A percentile compares a stretch with the other conserved stretches of the same genome.
Evolutionary conservation across 1,284 basidiomycete species (phyloP).

Genomic region (Naganishia cerealis): DNA sequence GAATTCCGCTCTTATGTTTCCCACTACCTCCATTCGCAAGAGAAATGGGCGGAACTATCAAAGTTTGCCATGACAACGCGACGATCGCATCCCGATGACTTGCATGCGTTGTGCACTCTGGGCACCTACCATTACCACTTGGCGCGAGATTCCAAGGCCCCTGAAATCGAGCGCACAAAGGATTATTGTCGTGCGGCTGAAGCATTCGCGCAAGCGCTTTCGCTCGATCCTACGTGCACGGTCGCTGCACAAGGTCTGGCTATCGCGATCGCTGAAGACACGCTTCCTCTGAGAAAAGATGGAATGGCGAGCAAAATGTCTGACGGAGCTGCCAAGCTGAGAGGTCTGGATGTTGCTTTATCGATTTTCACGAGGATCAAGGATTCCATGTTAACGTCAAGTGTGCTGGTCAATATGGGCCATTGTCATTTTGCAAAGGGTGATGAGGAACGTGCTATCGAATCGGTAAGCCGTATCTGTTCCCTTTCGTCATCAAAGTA

Average conservation of each 20-base stretch:
- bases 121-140: conserved; percentile 81
- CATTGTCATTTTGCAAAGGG: conserved; percentile 88
- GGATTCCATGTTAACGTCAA: conserved; percentile 78
- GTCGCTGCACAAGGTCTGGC: conserved; percentile 90
- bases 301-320: conserved; percentile 40
- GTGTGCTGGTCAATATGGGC: conserved; percentile 90
- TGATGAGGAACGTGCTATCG: conserved; percentile 89
- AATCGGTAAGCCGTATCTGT: conserved; percentile 68
- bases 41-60: conserved; percentile 61
- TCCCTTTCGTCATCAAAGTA: background rate
- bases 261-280: conserved; percentile 86
- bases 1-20: conserved; percentile 58
- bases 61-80: conserved; percentile 82
- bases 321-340: conserved; percentile 55
- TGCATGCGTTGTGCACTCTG: conserved; percentile 85
- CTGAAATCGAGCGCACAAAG: conserved; percentile 65
- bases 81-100: conserved; percentile 76
- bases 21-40: conserved; percentile 31
- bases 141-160: conserved; percentile 62
- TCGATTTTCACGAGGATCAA: conserved; percentile 83
- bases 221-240: conserved; percentile 76
- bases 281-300: conserved; percentile 59
- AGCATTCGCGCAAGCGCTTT: conserved; percentile 84
- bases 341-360: conserved; percentile 77
- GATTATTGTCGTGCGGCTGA: conserved; percentile 79